Evolutionary conservation across 495 filamentous ascomycete species (phyloP).

Genomic region (Cairneyella variabilis): DNA sequence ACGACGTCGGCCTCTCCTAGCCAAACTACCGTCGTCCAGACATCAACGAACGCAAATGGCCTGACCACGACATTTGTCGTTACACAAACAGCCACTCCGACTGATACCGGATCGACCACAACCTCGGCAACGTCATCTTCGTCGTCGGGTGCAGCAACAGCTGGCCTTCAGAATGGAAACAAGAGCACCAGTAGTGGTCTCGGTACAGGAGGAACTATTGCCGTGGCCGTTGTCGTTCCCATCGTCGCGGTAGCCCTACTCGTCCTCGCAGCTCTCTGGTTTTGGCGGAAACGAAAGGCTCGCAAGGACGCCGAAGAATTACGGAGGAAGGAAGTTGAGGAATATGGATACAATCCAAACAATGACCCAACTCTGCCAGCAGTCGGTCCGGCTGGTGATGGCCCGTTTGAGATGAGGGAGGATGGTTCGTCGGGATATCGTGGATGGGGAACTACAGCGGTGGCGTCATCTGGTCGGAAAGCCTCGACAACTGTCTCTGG

Average conservation of each 20-base stretch:
- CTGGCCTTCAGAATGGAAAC: slow-evolving; percentile 19
- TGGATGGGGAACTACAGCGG: slow-evolving; percentile 86
- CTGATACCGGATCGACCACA: slow-evolving; percentile 15
- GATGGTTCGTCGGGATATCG: slow-evolving; percentile 76
- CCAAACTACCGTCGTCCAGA: not conserved
- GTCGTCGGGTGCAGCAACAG: slow-evolving; percentile 21
- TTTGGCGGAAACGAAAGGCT: slow-evolving; percentile 84
- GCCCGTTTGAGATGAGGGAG: slow-evolving; percentile 62
- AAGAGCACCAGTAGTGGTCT: slow-evolving; percentile 44
- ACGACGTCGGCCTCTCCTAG: slow-evolving; percentile 19
- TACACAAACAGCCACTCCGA: slow-evolving; percentile 24
- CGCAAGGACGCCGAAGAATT: slow-evolving; percentile 82
- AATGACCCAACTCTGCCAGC: slow-evolving; percentile 79
- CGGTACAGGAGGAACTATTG: slow-evolving; percentile 64
- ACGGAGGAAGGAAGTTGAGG: slow-evolving; percentile 89
- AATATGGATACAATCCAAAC: slow-evolving; percentile 95
- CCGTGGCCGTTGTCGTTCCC: slow-evolving; percentile 90
- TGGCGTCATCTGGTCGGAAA: slow-evolving; percentile 69
- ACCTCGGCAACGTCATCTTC: slow-evolving; percentile 25
- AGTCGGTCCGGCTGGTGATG: slow-evolving; percentile 42
- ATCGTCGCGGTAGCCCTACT: slow-evolving; percentile 85
- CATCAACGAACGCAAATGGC: slow-evolving; percentile 14
- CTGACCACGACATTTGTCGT: slow-evolving; percentile 23
- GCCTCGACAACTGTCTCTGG: slow-evolving; percentile 85
- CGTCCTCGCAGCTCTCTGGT: slow-evolving; percentile 68